These are phyloP conservation scores for Pilobolus umbonatus DNA, from an alignment of 192 early-diverging fungal species.

Conservation along the genomic window DNA sequence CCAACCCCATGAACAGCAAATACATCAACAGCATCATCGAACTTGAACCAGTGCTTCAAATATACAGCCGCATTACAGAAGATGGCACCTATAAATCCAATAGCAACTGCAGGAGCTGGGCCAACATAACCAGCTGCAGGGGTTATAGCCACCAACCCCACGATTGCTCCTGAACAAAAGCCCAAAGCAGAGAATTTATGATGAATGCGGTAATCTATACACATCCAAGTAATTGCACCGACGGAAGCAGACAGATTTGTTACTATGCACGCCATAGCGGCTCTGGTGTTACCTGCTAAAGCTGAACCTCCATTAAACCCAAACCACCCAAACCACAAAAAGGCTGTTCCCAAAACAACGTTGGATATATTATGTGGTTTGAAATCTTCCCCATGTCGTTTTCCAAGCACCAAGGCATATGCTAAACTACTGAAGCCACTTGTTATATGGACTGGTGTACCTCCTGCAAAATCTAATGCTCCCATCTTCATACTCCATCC, in stretches of 20 bases:
- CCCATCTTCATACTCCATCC: slow-evolving; percentile 80
- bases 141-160: slow-evolving; percentile 90
- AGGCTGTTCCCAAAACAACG: slow-evolving; percentile 62
- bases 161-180: slow-evolving; percentile 93
- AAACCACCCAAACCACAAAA: slow-evolving; percentile 18
- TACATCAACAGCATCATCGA: slow-evolving; percentile 90
- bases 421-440: slow-evolving; percentile 91
- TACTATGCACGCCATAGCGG: slow-evolving; percentile 78
- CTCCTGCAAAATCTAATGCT: slow-evolving; percentile 88
- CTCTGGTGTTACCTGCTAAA: slow-evolving; percentile 72
- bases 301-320: slow-evolving; percentile 94
- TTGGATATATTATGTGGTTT: slow-evolving; percentile 88
- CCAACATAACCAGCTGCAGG: slow-evolving; percentile 87
- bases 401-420: slow-evolving; percentile 80
- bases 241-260: slow-evolving; percentile 83
- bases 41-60: slow-evolving; percentile 82
- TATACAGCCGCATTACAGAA: slow-evolving; percentile 78
- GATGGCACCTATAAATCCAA: slow-evolving; percentile 68
- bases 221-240: slow-evolving; percentile 81
- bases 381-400: slow-evolving; percentile 64
- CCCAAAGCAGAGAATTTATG: slow-evolving; percentile 84
- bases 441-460: slow-evolving; percentile 89
- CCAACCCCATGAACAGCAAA: slow-evolving; percentile 87
- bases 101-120: slow-evolving; percentile 71
- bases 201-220: slow-evolving; percentile 73